Evolutionary conservation across 495 filamentous ascomycete genomes (phyloP).

Genomic region (Entonaema liquescens): DNA sequence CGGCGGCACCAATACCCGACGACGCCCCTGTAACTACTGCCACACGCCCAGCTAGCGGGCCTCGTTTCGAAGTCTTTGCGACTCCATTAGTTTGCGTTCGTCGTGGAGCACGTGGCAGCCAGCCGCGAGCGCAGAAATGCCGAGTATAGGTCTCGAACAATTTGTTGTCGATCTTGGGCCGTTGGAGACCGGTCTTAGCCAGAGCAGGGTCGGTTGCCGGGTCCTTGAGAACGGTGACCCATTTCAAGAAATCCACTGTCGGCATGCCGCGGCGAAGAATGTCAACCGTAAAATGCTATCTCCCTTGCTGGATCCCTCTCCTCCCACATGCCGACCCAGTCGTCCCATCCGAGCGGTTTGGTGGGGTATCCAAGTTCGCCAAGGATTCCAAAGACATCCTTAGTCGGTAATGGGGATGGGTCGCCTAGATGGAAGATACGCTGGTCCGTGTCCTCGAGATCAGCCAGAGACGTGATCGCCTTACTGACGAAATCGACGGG

Average conservation of each 20-base stretch:
- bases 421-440: conserved; percentile 72
- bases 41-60: conserved; percentile 62
- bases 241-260: conserved; percentile 61
- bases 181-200: conserved; percentile 56
- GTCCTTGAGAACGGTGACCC: conserved; percentile 69
- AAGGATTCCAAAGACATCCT: conserved; percentile 64
- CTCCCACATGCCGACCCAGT: conserved; percentile 70
- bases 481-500: conserved; percentile 75
- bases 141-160: conserved; percentile 72
- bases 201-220: conserved; percentile 64
- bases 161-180: conserved; percentile 66
- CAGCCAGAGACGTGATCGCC: conserved; percentile 67
- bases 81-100: conserved; percentile 51
- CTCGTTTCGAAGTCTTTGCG: conserved; percentile 49
- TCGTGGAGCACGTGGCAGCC: conserved; percentile 65
- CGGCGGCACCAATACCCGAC: conserved; percentile 64
- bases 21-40: conserved; percentile 65
- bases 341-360: conserved; percentile 63
- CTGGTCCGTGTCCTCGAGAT: conserved; percentile 61
- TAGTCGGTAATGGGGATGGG: conserved; percentile 65
- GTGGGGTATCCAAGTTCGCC: conserved; percentile 70
- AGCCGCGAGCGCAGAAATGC: conserved; percentile 75
- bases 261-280: conserved; percentile 74
- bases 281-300: conserved; percentile 72
- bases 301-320: conserved; percentile 63